Evolutionary conservation across 139 green algal species (phyloP), one percentile per base, ranked within the genome.

Genomic region (Chlamydomonas sphaeroides): DNA sequence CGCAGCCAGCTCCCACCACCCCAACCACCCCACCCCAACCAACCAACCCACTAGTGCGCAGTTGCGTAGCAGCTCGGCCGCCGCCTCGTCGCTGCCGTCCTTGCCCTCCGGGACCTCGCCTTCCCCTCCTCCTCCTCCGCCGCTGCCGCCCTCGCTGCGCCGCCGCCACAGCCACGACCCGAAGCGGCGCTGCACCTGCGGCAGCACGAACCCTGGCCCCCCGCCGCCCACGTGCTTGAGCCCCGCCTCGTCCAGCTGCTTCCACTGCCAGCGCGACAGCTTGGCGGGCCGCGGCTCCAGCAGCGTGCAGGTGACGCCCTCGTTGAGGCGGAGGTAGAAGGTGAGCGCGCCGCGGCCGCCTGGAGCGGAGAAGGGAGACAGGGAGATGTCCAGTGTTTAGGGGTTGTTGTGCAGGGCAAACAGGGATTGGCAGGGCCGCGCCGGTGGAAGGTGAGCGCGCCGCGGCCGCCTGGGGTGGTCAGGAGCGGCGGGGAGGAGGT

Each of bases 231-330:
- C n/a, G n/a, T n/a, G n/a, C n/a, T 14, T 26, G 39, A 51, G 59
- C 6, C 69, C 63, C 45, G 26, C 45, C n/a, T 33, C 63, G 63
- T 38, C 63, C 65, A 73, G 33, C 48, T 66, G 45, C 49, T 45
- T 23, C 30, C 51, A 41, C 81, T 91, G 71, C 26, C 42, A 41
- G 59, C 88, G 88, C 56, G 39, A 87, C 41, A 95, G 86, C 53
- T 91, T 90, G 28, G 89, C 78, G 1, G 83, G 68, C 14, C 92
- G 86, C 3, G 93, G 92, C 38, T 97, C 93, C 28, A 97, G 82
- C 32, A 95, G 73, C 5, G 93, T 96, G 41, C 38, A 68, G 17
- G 26, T 69, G 62, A 94, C 85, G 21, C 89, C 78, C 33, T 73
- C 68, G 14, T 39, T 28, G 18, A 85, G 56, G 32, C 78, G 30